Percentiles rank a stretch among this genome's conserved stretches.
These are phyloP conservation scores for Coniochaeta sp. DNA, from an alignment of 2,329 filamentous ascomycete species.

Conservation along the genomic window DNA sequence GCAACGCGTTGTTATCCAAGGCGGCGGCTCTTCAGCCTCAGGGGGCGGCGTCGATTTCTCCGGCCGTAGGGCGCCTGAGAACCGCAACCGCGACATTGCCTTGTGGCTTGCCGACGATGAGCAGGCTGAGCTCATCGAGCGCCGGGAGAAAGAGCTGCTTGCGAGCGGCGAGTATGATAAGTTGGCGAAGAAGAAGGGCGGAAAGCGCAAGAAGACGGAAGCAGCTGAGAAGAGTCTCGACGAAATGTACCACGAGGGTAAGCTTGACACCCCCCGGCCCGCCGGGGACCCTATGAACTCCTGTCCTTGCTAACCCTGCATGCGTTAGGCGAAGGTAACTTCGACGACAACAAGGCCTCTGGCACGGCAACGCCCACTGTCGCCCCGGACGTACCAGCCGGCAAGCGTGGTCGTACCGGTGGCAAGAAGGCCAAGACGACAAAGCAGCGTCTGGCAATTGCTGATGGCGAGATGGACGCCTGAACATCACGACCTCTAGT, in stretches of 20 bases:
- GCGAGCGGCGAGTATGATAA: slow-evolving; percentile 64
- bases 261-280: slow-evolving; percentile 29
- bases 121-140: slow-evolving; percentile 88
- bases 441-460: slow-evolving; percentile 61
- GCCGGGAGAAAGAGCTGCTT: slow-evolving; percentile 79
- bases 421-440: slow-evolving; percentile 62
- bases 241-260: slow-evolving; percentile 99
- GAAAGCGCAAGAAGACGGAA: slow-evolving; percentile 46
- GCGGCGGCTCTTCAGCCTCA: slow-evolving; percentile 55
- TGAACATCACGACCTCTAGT: background rate
- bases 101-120: slow-evolving; percentile 99
- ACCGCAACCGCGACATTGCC: slow-evolving; percentile 94
- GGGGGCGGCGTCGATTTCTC: slow-evolving; percentile 91
- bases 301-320: slow-evolving; percentile 13
- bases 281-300: background rate
- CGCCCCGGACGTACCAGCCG: slow-evolving; percentile 35
- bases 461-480: slow-evolving; percentile 47
- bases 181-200: slow-evolving; percentile 47
- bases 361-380: slow-evolving; percentile 76
- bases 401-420: slow-evolving; percentile 49
- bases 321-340: slow-evolving; percentile 79
- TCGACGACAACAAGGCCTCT: slow-evolving; percentile 84
- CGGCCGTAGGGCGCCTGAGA: slow-evolving; percentile 77
- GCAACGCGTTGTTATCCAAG: slow-evolving; percentile 91
- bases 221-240: slow-evolving; percentile 60